Evolutionary conservation across 345 rosid species (phyloP).

Genomic region (Linum lewisii): DNA sequence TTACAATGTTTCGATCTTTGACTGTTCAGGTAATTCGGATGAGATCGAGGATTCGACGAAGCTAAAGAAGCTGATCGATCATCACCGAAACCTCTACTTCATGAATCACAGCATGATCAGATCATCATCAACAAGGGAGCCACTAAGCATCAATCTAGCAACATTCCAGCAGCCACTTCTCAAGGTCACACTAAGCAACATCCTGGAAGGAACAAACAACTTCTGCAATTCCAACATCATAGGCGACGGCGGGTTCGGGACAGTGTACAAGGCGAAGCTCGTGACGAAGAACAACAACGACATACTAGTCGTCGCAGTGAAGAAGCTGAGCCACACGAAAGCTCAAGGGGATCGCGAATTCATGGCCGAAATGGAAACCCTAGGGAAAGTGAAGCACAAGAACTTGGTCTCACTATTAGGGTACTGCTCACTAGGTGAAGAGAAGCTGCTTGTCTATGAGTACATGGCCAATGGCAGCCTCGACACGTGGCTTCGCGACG

Average conservation of each 20-base stretch:
- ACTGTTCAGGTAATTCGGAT: constrained; percentile 25
- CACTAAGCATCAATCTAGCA: constrained; percentile 76
- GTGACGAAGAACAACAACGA: constrained; percentile 21
- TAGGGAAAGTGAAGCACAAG: constrained; percentile 89
- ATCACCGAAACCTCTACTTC: constrained; percentile 37
- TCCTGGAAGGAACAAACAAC: constrained; percentile 66
- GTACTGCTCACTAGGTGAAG: constrained; percentile 70
- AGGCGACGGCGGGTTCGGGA: constrained; percentile 93
- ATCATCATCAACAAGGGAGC: constrained; percentile 60
- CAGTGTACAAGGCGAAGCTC: constrained; percentile 70
- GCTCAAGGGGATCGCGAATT: constrained; percentile 85
- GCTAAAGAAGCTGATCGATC: constrained; percentile 39
- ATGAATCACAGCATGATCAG: constrained; percentile 61
- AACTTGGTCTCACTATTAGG: constrained; percentile 82
- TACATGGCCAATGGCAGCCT: constrained; percentile 88
- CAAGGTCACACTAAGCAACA: constrained; percentile 57
- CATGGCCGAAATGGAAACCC: constrained; percentile 89
- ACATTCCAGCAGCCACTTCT: constrained; percentile 80
- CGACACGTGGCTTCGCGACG: constrained; percentile 71
- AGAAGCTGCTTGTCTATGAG: constrained; percentile 84
- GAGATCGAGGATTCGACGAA: constrained; percentile 49
- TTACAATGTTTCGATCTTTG: no score
- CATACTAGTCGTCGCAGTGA: constrained; percentile 55
- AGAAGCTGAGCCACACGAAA: constrained; percentile 77
- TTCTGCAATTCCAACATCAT: constrained; percentile 79